Conservation (phyloP, 1,284 basidiomycete genomes). For the Psilocybe mexicana region DNA sequence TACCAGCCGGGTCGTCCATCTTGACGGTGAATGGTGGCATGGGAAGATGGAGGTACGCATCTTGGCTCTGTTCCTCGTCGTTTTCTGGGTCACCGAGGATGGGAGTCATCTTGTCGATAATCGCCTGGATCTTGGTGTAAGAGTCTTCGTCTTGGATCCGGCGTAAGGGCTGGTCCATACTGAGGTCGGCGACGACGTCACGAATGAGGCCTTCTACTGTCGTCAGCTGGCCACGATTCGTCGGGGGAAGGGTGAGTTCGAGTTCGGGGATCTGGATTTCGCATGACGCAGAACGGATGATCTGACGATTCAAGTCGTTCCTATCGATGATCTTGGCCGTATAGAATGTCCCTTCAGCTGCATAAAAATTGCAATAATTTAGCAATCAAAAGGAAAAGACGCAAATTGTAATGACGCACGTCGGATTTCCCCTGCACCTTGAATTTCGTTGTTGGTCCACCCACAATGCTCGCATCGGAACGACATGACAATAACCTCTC, state of each 20-base stretch:
- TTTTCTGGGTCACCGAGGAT: slow-evolving; percentile 73
- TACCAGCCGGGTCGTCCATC: slow-evolving; percentile 93
- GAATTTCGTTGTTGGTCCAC: slow-evolving; percentile 90
- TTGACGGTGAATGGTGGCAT: slow-evolving; percentile 82
- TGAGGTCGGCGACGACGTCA: slow-evolving; percentile 84
- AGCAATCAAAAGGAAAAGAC: background rate
- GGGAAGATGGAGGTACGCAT: slow-evolving; percentile 43
- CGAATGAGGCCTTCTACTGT: slow-evolving; percentile 93
- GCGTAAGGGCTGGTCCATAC: slow-evolving; percentile 84
- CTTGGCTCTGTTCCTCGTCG: slow-evolving; percentile 37
- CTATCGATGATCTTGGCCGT: slow-evolving; percentile 80
- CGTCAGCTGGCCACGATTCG: slow-evolving; percentile 88
- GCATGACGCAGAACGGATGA: slow-evolving; percentile 89
- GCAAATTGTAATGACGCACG: slow-evolving; percentile 47
- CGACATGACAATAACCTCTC: slow-evolving; percentile 94
- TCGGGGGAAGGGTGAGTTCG: slow-evolving; percentile 88
- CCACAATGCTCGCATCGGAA: slow-evolving; percentile 97
- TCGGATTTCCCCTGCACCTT: slow-evolving; percentile 88
- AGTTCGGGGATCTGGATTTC: slow-evolving; percentile 87
- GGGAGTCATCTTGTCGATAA: slow-evolving; percentile 69
- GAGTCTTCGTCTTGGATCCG: slow-evolving; percentile 80
- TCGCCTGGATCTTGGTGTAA: slow-evolving; percentile 77
- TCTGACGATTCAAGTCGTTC: slow-evolving; percentile 87
- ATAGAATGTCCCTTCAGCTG: slow-evolving; percentile 73
- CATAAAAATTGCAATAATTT: background rate